phyloP scores from a whole-genome alignment of 2,329 filamentous ascomycete species.

The Xylaria polymorpha region DNA sequence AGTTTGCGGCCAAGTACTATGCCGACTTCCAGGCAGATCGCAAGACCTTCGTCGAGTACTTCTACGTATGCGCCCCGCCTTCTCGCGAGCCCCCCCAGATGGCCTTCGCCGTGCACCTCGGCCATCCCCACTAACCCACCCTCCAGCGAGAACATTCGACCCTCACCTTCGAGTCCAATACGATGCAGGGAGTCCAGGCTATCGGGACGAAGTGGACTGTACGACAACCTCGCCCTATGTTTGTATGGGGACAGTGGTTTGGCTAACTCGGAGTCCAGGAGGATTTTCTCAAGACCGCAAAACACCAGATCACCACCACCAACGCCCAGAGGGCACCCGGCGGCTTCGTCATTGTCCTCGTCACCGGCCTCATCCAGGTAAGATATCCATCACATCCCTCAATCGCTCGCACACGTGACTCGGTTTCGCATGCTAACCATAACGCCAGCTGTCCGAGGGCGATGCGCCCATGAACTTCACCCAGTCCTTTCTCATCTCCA shows the following conservation, averaged over 20 bases:
- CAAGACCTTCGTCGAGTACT: slow-evolving; percentile 35
- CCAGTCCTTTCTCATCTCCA: slow-evolving; percentile 85
- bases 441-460: slow-evolving; percentile 81
- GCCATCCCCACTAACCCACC: slow-evolving; percentile 35
- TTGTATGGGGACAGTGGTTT: neutral
- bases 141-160: slow-evolving; percentile 82
- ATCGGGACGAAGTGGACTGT: slow-evolving; percentile 89
- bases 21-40: slow-evolving; percentile 36
- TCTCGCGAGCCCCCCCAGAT: slow-evolving; percentile 12
- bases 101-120: slow-evolving; percentile 14
- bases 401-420: slow-evolving; percentile 12
- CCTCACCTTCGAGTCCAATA: slow-evolving; percentile 87
- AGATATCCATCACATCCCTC: slow-evolving; percentile 10
- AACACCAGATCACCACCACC: slow-evolving; percentile 72
- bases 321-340: slow-evolving; percentile 84
- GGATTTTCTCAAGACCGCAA: slow-evolving; percentile 40
- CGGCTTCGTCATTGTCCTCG: slow-evolving; percentile 82
- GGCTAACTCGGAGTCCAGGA: slow-evolving; percentile 34
- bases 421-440: slow-evolving; percentile 21
- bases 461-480: slow-evolving; percentile 90
- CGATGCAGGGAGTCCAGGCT: slow-evolving; percentile 68
- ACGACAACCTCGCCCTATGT: slow-evolving; percentile 50
- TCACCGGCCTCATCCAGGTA: slow-evolving; percentile 79
- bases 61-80: slow-evolving; percentile 39
- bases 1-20: slow-evolving; percentile 40